Base-by-base conservation (phyloP, 306 rosid species). In the Corylus avellana region DNA sequence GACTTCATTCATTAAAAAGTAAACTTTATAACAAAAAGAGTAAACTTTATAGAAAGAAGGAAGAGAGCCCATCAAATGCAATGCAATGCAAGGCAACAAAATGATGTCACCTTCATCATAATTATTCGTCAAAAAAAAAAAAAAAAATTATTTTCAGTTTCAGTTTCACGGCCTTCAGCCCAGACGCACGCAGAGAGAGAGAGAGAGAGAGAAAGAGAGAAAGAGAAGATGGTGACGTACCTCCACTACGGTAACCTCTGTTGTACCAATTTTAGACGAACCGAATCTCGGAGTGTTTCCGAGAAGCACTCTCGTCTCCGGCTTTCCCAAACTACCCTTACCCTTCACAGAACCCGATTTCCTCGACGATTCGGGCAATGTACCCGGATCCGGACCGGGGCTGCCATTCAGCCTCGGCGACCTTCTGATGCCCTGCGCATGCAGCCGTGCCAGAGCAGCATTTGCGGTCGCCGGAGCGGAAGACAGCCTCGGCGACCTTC, bases 271-370 rank as follows among this genome's bases (percentile, higher is more conserved):
- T 7, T 37, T 54, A 37, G 70, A 0, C 5, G 73, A 16, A 25
- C 74, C 63, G 32, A 83, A 77, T 74, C 84, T 79, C 67, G 87
- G 72, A 32, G 90, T 80, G 32, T 54, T 47, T 61, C 3, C 72
- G 18, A 11, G 13, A 12, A 37, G 37, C 55, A 4, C 14, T 66
- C 56, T 62, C 77, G 35, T 58, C 32, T 13, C 62, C 1, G 13
- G 35, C 56, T 78, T 80, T 25, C 70, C 83, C 62, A 25, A 66
- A 69, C 48, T 69, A 17, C 56, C 54, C 83, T 27, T 53, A n/a
- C 29, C 32, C 77, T 42, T 80, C 46, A 62, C 39, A 12, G 72
- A 22, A 5, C 20, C 32, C 27, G 75, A 35, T 72, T 61, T 50
- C 3, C 70, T 11, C 14, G 20, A 7, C 3, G 61, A 18, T 17